Evolutionary conservation across 2,329 filamentous ascomycete species (phyloP).

Genomic region (Alternaria incomplexa): DNA sequence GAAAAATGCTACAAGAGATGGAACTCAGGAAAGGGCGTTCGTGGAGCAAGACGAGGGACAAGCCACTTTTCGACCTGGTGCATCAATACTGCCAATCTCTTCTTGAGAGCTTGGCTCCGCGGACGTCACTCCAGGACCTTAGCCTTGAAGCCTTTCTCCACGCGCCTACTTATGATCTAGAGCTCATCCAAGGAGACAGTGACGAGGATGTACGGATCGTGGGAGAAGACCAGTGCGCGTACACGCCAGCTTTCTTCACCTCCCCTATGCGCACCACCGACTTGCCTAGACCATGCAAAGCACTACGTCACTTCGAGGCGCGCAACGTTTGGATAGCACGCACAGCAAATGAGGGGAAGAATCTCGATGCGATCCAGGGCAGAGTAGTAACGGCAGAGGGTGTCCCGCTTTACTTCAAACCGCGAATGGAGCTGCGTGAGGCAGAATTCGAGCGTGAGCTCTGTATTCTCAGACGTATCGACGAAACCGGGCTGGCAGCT

Average conservation of each 20-base stretch:
- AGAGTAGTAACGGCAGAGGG: slow-evolving; percentile 5
- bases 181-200: not conserved
- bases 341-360: not conserved
- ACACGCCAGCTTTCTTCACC: slow-evolving; percentile 1
- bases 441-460: slow-evolving; percentile 11
- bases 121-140: slow-evolving; percentile 1
- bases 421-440: slow-evolving; percentile 1
- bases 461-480: not conserved
- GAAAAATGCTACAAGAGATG: not conserved
- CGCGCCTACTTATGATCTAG: slow-evolving; percentile 4
- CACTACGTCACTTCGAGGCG: not conserved
- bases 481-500: not conserved
- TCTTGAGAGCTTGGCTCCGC: slow-evolving; percentile 1
- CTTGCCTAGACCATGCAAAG: not conserved
- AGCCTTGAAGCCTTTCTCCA: slow-evolving; percentile 7
- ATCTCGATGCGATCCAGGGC: not conserved
- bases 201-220: not conserved
- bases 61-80: not conserved
- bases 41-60: not conserved
- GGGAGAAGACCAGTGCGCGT: not conserved
- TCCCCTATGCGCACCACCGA: not conserved
- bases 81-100: not conserved
- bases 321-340: not conserved
- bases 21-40: not conserved
- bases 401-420: slow-evolving; percentile 11